Percentiles rank a stretch among this genome's conserved stretches.
Conservation (phyloP, 2,329 filamentous ascomycete species). For the Acrodontium crateriforme region DNA sequence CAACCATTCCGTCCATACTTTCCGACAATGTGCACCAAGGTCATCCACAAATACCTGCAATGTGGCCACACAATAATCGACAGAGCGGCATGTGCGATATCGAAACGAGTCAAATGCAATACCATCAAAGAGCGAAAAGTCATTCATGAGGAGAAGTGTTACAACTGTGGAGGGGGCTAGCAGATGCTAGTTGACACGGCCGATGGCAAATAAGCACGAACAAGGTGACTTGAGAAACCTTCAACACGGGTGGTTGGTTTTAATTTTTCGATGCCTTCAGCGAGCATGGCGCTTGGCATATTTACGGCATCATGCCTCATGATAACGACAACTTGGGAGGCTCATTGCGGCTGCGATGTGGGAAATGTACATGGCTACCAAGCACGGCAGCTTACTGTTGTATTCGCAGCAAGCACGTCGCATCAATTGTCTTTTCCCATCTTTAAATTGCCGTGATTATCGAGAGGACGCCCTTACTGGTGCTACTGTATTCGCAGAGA, state of each 20-base stretch:
- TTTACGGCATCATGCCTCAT: background rate
- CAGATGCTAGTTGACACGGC: background rate
- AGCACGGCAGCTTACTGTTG: too few species aligned
- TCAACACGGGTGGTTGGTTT: too few species aligned
- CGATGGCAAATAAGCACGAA: background rate
- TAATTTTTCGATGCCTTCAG: too few species aligned
- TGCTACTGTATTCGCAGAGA: too few species aligned
- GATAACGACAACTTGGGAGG: background rate
- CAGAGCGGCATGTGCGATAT: slow-evolving; percentile 33
- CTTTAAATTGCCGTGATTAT: too few species aligned
- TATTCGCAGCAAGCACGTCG: too few species aligned
- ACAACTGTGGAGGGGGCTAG: slow-evolving; percentile 30
- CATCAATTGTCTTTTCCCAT: too few species aligned
- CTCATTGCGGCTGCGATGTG: too few species aligned
- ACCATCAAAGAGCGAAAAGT: slow-evolving; percentile 30
- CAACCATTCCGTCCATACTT: background rate
- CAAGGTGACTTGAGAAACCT: too few species aligned
- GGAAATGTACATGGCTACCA: too few species aligned
- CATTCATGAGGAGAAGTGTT: slow-evolving; percentile 36
- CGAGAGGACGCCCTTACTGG: too few species aligned
- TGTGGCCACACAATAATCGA: slow-evolving; percentile 32
- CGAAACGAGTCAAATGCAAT: slow-evolving; percentile 28
- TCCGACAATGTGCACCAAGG: slow-evolving; percentile 31
- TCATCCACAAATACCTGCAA: slow-evolving; percentile 31
- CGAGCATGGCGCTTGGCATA: background rate